Conservation (phyloP, 768 basidiomycete genomes). For the Psilocybe tampanensis region DNA sequence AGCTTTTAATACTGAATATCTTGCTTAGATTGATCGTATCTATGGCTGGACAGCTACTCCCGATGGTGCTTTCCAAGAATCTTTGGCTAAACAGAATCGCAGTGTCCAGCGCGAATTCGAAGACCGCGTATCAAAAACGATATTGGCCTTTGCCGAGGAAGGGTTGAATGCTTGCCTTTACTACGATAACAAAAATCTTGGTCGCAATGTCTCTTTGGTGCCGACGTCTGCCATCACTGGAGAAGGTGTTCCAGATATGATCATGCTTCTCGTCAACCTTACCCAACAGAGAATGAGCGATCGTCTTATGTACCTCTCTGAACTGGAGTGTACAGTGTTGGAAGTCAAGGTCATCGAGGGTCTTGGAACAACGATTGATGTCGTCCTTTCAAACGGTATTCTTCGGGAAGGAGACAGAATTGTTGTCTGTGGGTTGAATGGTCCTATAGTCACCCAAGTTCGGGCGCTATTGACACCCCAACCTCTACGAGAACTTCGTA, state of each 20-base stretch:
- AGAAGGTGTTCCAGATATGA: conserved; percentile 99
- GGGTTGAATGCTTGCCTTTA: conserved; percentile 94
- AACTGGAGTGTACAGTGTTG: conserved; percentile 95
- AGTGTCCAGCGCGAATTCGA: conserved; percentile 91
- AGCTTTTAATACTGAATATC: background rate
- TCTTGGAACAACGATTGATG: conserved; percentile 96
- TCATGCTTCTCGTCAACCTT: conserved; percentile 95
- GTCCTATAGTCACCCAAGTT: conserved; percentile 94
- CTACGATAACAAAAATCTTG: conserved; percentile 97
- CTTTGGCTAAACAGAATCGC: conserved; percentile 77
- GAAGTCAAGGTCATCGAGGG: conserved; percentile 99
- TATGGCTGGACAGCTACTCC: conserved; percentile 94
- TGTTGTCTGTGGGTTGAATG: conserved; percentile 95
- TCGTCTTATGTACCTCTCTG: conserved; percentile 95
- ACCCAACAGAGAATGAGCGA: conserved; percentile 99
- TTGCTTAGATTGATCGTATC: conserved; percentile 88
- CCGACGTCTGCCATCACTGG: conserved; percentile 98
- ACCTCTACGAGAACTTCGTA: conserved; percentile 90
- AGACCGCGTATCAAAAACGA: conserved; percentile 81
- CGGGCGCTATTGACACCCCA: conserved; percentile 95
- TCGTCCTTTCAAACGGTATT: conserved; percentile 93
- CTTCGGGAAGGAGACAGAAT: conserved; percentile 91
- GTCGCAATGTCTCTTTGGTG: conserved; percentile 92
- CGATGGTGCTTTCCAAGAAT: conserved; percentile 91
- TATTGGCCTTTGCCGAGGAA: conserved; percentile 96